Conservation (phyloP, 805 yeast genomes). For the Monosporozyma siamensis region DNA sequence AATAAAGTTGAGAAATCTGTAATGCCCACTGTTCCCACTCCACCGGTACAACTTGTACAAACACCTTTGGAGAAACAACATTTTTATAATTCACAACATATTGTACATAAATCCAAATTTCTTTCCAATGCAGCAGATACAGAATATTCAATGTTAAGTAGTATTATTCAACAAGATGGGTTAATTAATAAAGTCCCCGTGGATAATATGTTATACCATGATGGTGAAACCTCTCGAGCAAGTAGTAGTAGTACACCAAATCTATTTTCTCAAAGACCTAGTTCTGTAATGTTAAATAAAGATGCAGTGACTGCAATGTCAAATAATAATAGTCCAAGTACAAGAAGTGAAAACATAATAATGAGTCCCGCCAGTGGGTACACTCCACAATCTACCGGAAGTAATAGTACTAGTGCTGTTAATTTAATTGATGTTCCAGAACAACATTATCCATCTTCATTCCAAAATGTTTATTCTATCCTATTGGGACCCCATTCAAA, state of each 20-base stretch:
- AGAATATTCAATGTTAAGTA: slow-evolving; percentile 62
- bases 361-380: background rate
- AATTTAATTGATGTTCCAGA: slow-evolving; percentile 10
- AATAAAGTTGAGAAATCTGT: too few relatives aligned
- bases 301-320: background rate
- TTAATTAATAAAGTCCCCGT: slow-evolving; percentile 20
- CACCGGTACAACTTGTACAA: background rate
- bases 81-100: slow-evolving; percentile 17
- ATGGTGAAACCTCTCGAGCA: background rate
- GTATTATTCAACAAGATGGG: slow-evolving; percentile 42
- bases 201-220: slow-evolving; percentile 7
- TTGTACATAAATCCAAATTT: slow-evolving; percentile 35
- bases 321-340: slow-evolving; percentile 3
- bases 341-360: background rate
- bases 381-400: background rate
- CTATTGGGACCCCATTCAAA: slow-evolving; percentile 23
- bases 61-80: slow-evolving; percentile 14
- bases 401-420: background rate
- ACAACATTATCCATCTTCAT: slow-evolving; percentile 15
- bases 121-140: slow-evolving; percentile 63
- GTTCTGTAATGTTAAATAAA: background rate
- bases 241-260: background rate
- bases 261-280: background rate
- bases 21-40: background rate
- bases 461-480: slow-evolving; percentile 17